phyloP scores from a whole-genome alignment of 768 basidiomycete species.

The Lyophyllum shimeji region DNA sequence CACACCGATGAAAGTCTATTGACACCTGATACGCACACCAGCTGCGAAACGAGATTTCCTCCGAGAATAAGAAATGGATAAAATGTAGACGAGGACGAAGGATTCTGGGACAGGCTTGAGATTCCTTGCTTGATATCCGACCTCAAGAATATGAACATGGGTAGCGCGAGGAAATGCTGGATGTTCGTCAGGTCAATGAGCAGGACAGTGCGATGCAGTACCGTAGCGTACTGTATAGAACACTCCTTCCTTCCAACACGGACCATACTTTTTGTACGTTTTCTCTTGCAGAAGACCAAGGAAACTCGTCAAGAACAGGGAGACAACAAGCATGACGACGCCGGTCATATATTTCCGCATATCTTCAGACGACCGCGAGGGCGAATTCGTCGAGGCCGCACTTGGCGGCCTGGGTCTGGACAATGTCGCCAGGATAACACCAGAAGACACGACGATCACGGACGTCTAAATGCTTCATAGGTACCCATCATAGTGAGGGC shows the following conservation, averaged over 20 bases:
- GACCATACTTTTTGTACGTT: conserved; percentile 73
- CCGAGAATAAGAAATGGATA: conserved; percentile 57
- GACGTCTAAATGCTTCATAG: conserved; percentile 43
- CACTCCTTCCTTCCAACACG: conserved; percentile 79
- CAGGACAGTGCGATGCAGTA: background rate
- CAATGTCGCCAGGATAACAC: conserved; percentile 72
- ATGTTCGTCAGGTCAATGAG: background rate
- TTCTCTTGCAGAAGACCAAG: conserved; percentile 76
- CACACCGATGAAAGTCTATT: conserved; percentile 79
- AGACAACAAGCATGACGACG: conserved; percentile 65
- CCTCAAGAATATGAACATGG: conserved; percentile 65
- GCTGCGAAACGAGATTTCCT: conserved; percentile 70
- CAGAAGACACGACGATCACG: conserved; percentile 64
- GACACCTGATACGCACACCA: conserved; percentile 81
- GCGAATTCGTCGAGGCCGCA: conserved; percentile 17
- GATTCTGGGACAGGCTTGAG: conserved; percentile 40
- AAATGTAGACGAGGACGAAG: conserved; percentile 28
- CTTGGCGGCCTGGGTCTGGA: conserved; percentile 43
- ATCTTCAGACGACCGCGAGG: conserved; percentile 29
- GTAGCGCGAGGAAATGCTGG: conserved; percentile 80
- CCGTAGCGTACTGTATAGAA: conserved; percentile 70
- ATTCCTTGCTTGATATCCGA: conserved; percentile 57
- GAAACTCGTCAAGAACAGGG: conserved; percentile 64
- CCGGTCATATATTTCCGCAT: conserved; percentile 56
- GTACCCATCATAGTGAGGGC: background rate